A percentile compares a stretch with the other conserved stretches of the same genome.
phyloP scores from a whole-genome alignment of 257 asterid genomes.

The Rubia yunnanensis region DNA sequence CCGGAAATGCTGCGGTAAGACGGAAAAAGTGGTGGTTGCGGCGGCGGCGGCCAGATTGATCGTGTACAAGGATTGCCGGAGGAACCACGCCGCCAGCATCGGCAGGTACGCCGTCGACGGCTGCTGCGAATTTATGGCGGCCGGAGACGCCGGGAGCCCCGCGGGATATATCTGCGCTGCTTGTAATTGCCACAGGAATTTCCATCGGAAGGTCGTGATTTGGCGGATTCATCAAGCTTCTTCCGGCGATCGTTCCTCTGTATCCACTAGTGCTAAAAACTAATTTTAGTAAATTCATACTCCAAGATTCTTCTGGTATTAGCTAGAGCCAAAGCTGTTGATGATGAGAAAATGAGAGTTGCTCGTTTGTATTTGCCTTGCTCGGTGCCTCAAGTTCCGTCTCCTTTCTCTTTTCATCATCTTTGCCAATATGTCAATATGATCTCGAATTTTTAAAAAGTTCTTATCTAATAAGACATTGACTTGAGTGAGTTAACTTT shows the following conservation, averaged over 20 bases:
- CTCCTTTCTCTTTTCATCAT: too few relatives aligned
- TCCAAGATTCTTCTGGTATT: background rate
- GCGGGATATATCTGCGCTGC: constrained; percentile 55
- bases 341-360: background rate
- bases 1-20: background rate
- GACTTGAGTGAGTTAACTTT: too few relatives aligned
- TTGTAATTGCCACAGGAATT: constrained; percentile 64
- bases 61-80: constrained; percentile 55
- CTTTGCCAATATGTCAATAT: too few relatives aligned
- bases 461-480: too few relatives aligned
- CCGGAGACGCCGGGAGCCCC: constrained; percentile 45
- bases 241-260: constrained; percentile 10
- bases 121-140: constrained; percentile 70
- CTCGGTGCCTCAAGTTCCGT: too few relatives aligned
- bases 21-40: constrained; percentile 1
- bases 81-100: constrained; percentile 67
- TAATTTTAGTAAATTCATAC: too few relatives aligned
- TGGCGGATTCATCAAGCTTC: background rate
- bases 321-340: background rate
- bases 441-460: too few relatives aligned
- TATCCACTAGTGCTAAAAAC: constrained; percentile 10
- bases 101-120: constrained; percentile 70
- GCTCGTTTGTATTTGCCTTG: too few relatives aligned
- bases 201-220: constrained; percentile 48
- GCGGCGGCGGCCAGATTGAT: constrained; percentile 13